Conservation (phyloP, 208 protist species). For the Herpetomonas muscarum region DNA sequence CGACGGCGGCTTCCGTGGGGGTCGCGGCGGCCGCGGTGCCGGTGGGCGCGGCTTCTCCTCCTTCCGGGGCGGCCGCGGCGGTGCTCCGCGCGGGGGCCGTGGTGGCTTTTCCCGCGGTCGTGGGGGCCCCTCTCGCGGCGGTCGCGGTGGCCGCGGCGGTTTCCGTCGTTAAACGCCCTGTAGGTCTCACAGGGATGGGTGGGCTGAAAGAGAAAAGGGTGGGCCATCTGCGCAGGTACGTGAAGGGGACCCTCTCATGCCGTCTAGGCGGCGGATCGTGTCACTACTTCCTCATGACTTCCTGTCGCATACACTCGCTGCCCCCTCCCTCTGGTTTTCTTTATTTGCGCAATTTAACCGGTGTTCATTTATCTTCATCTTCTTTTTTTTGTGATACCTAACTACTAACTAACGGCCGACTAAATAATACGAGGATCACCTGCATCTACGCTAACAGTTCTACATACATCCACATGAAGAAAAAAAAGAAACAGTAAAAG, state of each 20-base stretch:
- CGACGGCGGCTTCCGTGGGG: slow-evolving; percentile 7
- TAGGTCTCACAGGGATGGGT: neutral
- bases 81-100: slow-evolving; percentile 1
- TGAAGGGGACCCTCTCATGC: neutral
- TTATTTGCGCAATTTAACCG: slow-evolving; percentile 8
- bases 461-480: neutral
- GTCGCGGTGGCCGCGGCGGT: slow-evolving; percentile 9
- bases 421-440: no score
- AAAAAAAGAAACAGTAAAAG: neutral
- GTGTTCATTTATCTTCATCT: neutral
- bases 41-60: slow-evolving; percentile 12
- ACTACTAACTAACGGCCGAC: no score
- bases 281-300: slow-evolving; percentile 3
- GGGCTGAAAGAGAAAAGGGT: neutral
- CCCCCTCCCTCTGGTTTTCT: slow-evolving; percentile 7
- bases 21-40: slow-evolving; percentile 5
- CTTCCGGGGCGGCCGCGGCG: slow-evolving; percentile 21
- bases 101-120: slow-evolving; percentile 3
- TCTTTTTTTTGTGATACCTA: neutral
- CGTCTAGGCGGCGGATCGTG: no score
- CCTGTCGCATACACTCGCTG: slow-evolving; percentile 1
- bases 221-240: neutral
- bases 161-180: slow-evolving; percentile 1
- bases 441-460: neutral
- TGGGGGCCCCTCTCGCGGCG: slow-evolving; percentile 11